These are phyloP conservation scores for Candida pseudofarinosa DNA, from an alignment of 805 yeast genomes.

Conservation along the genomic window DNA sequence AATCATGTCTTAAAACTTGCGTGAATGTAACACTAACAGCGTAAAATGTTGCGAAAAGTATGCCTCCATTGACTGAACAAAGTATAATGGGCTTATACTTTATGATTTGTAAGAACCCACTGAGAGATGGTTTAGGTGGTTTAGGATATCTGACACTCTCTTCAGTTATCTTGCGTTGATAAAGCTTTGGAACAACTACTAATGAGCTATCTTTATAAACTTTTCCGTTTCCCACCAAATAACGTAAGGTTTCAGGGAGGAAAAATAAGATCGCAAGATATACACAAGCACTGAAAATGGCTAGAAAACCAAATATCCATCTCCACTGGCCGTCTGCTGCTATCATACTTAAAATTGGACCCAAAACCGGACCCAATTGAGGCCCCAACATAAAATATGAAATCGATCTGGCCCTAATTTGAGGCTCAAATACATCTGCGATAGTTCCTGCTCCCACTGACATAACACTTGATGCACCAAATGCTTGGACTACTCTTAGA, in stretches of 20 bases:
- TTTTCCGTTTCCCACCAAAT: slow-evolving; percentile 35
- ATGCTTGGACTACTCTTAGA: slow-evolving; percentile 31
- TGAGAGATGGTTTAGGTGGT: slow-evolving; percentile 44
- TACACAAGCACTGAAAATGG: slow-evolving; percentile 22
- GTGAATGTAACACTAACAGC: slow-evolving; percentile 51
- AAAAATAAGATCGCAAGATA: slow-evolving; percentile 21
- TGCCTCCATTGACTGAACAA: slow-evolving; percentile 44
- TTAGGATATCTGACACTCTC: slow-evolving; percentile 30
- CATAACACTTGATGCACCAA: slow-evolving; percentile 34
- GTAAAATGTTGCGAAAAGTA: slow-evolving; percentile 53
- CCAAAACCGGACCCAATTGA: slow-evolving; percentile 36
- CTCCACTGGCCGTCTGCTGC: slow-evolving; percentile 28
- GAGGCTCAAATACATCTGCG: slow-evolving; percentile 29
- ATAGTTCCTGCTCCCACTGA: slow-evolving; percentile 36
- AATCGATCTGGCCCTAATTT: slow-evolving; percentile 26
- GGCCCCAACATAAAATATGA: slow-evolving; percentile 38
- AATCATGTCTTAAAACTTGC: slow-evolving; percentile 31
- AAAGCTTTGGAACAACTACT: slow-evolving; percentile 24
- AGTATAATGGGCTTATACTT: slow-evolving; percentile 42
- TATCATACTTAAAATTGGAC: slow-evolving; percentile 28
- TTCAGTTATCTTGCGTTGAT: slow-evolving; percentile 19
- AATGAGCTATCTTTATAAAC: slow-evolving; percentile 12
- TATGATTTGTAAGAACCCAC: slow-evolving; percentile 32
- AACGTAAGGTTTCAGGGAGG: slow-evolving; percentile 39
- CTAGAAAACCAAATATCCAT: slow-evolving; percentile 31